phyloP scores from a whole-genome alignment of 2,329 filamentous ascomycete genomes.

The Zasmidium angulare region DNA sequence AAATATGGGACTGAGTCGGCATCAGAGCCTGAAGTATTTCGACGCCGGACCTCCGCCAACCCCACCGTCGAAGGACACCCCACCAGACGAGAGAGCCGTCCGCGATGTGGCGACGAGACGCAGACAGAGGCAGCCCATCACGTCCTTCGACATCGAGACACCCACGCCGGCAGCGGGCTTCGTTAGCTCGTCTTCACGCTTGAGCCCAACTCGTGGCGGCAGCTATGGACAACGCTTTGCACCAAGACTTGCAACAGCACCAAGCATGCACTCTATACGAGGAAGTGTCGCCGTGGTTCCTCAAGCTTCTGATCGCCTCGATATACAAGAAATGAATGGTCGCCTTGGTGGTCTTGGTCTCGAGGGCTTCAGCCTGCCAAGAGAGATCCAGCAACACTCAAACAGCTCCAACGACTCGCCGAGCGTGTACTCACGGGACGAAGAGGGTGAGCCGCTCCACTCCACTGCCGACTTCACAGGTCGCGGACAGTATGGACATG shows the following conservation, averaged over 20 bases:
- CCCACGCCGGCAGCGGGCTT: constrained; percentile 14
- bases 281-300: constrained; percentile 28
- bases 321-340: constrained; percentile 30
- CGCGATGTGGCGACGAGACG: constrained; percentile 9
- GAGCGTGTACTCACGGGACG: constrained; percentile 29
- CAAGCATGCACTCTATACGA: constrained; percentile 32
- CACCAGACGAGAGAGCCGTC: constrained; percentile 31
- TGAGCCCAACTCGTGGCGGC: constrained; percentile 29
- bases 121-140: constrained; percentile 3
- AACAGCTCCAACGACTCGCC: constrained; percentile 26
- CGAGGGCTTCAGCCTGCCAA: constrained; percentile 31
- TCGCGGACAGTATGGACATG: too few relatives aligned
- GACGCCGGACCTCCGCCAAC: constrained; percentile 38
- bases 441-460: too few relatives aligned
- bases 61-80: constrained; percentile 47
- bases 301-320: constrained; percentile 18
- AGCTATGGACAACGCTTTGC: constrained; percentile 24
- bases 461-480: too few relatives aligned
- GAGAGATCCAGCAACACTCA: constrained; percentile 23
- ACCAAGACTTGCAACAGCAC: constrained; percentile 28
- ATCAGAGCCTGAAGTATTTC: constrained; percentile 30
- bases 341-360: constrained; percentile 29
- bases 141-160: constrained; percentile 12
- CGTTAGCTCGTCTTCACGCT: constrained; percentile 19
- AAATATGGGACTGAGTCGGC: not conserved